These are phyloP conservation scores for Thraustochytrium sp. DNA, from an alignment of 352 stramenopile species.

Conservation along the genomic window DNA sequence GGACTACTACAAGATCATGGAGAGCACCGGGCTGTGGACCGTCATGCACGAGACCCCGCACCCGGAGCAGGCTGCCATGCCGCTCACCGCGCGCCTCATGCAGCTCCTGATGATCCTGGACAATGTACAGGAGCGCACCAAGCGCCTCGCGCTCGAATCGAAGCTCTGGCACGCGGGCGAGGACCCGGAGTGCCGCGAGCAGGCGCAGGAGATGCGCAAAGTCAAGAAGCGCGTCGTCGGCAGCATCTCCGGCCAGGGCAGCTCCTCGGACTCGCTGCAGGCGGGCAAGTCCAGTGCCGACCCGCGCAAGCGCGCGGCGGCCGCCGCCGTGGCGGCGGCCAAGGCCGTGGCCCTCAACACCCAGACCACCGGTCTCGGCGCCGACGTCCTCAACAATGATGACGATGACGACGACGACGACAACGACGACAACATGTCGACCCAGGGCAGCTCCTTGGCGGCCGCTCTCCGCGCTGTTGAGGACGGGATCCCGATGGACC, in stretches of 20 bases:
- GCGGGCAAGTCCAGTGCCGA: too few species aligned
- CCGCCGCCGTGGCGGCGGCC: too few species aligned
- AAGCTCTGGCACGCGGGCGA: background rate
- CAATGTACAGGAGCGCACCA: background rate
- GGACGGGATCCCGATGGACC: conserved; percentile 32
- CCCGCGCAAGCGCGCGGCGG: background rate
- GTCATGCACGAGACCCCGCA: background rate
- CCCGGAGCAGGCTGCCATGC: background rate
- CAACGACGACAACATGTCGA: background rate
- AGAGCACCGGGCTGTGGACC: conserved; percentile 26
- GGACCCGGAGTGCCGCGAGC: background rate
- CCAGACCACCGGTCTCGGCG: background rate
- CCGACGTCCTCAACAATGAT: background rate
- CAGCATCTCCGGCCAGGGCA: background rate
- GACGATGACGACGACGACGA: background rate
- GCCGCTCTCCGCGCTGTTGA: background rate
- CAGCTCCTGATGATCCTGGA: conserved; percentile 20
- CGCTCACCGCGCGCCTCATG: background rate
- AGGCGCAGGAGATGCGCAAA: background rate
- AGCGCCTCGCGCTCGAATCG: background rate
- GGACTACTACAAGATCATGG: conserved; percentile 41
- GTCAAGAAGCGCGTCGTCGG: conserved; percentile 12
- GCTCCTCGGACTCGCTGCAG: background rate
- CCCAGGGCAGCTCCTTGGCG: background rate
- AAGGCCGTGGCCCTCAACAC: background rate